Evolutionary conservation across 371 early-diverging fungal species (phyloP), one percentile per base, ranked within the genome.

Genomic region (Nematocida minor): DNA sequence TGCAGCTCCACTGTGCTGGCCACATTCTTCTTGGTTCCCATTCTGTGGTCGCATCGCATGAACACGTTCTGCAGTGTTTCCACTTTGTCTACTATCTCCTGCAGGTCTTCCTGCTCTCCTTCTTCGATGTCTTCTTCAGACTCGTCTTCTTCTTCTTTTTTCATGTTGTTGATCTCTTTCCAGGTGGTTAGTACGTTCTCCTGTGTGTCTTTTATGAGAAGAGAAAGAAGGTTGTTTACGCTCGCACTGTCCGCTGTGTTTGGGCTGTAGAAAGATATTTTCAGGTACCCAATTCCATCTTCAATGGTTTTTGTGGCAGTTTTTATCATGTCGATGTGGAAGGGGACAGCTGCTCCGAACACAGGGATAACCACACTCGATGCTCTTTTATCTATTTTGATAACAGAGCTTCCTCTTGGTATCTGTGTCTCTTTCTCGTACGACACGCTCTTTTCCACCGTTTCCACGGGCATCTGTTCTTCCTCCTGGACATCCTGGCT

Each of bases 301-400:
- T 96, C 96, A 63, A 95, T 95, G 49, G 88, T 90, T 84, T 96
- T 93, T 84, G 91, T 91, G 4, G 91, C 90, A 82, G 92, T 96
- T 81, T 97, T 97, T 38, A 99, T 84, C 0, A 92, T 92, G 16
- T 92, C 90, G 57, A 97, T 91, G 85, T 99, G 97, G 89, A 99
- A 96, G 25, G 99, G 99, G 2, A 97, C 96, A 0, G 95, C 90
- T 83, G 91, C 89, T 38, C 95, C 95, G 80, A 93, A 92, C 42
- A 99, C 91, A 2, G 99, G 99, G 32, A 97, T 85, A 53, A 96
- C 88, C 60, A 99, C 87, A 7, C 94, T 87, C 57, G 93, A 91
- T 40, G 87, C 89, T 42, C 90, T 88, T 66, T 88, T 88, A 85
- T 99, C 99, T 1, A 97, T 92, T 38, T 74, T 74, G 27, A 90